A percentile compares a stretch with the other conserved stretches of the same genome.
These are phyloP conservation scores for Candida glucosophila DNA, from an alignment of 1,139 yeast genomes.

Conservation along the genomic window DNA sequence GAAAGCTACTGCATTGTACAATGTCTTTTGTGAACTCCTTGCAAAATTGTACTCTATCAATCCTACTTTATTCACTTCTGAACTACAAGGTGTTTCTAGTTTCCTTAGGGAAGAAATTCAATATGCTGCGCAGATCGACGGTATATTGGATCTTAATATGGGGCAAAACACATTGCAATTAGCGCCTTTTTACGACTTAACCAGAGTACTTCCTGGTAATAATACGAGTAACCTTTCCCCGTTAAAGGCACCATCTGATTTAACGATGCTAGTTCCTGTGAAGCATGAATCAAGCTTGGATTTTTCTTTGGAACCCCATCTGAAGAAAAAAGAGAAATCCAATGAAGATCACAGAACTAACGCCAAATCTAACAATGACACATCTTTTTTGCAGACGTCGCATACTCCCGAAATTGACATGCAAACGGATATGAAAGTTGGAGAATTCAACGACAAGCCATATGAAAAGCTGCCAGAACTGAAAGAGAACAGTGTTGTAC, in stretches of 20 bases:
- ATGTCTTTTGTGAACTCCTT: constrained; percentile 17
- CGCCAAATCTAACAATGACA: neutral
- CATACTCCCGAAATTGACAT: too few relatives aligned
- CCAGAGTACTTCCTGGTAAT: constrained; percentile 16
- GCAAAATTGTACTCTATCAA: constrained; percentile 23
- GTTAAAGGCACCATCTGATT: constrained; percentile 23
- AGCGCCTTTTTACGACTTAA: constrained; percentile 18
- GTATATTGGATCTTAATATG: constrained; percentile 10
- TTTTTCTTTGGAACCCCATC: neutral
- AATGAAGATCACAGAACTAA: constrained; percentile 2
- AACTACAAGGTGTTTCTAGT: constrained; percentile 16
- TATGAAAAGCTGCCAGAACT: too few relatives aligned
- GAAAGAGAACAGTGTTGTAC: too few relatives aligned
- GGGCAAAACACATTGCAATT: constrained; percentile 7
- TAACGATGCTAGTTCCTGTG: constrained; percentile 30
- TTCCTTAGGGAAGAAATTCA: constrained; percentile 27
- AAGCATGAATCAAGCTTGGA: neutral
- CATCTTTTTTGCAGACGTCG: neutral
- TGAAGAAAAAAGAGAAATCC: neutral
- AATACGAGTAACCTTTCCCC: constrained; percentile 17
- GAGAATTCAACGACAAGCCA: too few relatives aligned
- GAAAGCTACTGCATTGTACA: constrained; percentile 22
- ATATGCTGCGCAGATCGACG: constrained; percentile 24
- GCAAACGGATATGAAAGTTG: too few relatives aligned
- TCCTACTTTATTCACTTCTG: constrained; percentile 17